These are phyloP conservation scores for Boletus chippewaensis DNA, from an alignment of 1,284 basidiomycete species.

Conservation along the genomic window DNA sequence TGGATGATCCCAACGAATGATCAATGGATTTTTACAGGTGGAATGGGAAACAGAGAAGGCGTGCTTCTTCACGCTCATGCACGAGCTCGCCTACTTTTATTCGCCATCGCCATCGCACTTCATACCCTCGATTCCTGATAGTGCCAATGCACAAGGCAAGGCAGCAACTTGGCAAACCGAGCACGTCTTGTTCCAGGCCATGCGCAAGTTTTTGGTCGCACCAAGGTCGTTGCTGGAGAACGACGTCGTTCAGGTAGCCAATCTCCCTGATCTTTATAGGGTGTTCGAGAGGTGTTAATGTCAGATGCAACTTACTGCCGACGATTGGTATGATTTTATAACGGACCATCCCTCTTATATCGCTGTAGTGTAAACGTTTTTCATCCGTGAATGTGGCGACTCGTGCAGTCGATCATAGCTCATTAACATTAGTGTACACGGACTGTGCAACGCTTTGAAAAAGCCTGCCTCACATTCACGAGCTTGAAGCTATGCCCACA, in stretches of 20 bases:
- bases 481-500: too few relatives aligned
- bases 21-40: conserved; percentile 46
- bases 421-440: too few relatives aligned
- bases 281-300: conserved; percentile 82
- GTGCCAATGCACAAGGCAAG: conserved; percentile 39
- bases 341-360: too few relatives aligned
- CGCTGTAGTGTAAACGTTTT: too few relatives aligned
- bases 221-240: conserved; percentile 64
- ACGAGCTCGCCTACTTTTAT: conserved; percentile 90
- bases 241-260: conserved; percentile 82
- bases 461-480: too few relatives aligned
- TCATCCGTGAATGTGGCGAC: too few relatives aligned
- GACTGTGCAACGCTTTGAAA: too few relatives aligned
- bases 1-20: background rate
- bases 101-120: conserved; percentile 42
- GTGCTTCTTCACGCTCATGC: conserved; percentile 83
- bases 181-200: conserved; percentile 80
- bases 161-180: conserved; percentile 79
- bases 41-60: conserved; percentile 81
- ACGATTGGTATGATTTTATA: conserved; percentile 2
- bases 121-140: conserved; percentile 21
- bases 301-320: background rate
- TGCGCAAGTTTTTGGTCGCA: conserved; percentile 67
- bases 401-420: too few relatives aligned
- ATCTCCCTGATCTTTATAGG: conserved; percentile 81